Base-by-base conservation (phyloP, 202 grass and related monocot species). In the Schoenoplectus triqueter region DNA sequence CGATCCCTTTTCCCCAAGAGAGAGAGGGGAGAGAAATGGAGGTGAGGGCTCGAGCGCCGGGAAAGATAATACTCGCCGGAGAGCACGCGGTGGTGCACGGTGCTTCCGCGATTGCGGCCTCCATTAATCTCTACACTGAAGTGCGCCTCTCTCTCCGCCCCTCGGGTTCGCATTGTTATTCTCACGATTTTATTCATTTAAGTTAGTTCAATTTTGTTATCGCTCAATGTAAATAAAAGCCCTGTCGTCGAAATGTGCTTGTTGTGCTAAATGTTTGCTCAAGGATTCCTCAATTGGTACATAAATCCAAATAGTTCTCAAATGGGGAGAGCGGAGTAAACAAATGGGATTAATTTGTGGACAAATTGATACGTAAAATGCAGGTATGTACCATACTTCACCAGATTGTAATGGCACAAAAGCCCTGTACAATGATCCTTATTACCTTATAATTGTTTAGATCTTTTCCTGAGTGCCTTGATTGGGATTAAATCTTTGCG, bases 11-110 rank as follows among this genome's bases (percentile, higher is more conserved):
- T 80, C 11, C 20, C 47, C 18, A 13, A 84, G 2, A 65, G 22
- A 9, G 46, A 11, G 31, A 11, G 51, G 50, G 22, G 77, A 62
- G 68, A 81, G 69, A 84, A 75, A 89, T 87, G 91, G 91, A 95
- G 69, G 90, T 92, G 46, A 88, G 88, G 60, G 81, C 90, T 21
- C 91, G 92, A 40, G 91, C 91, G 52, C 90, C 91, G 3, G 95
- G 95, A 0, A 97, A 95, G 87, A 90, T 98, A 68, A 95, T 98
- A 45, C 82, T 98, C 48, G 86, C 91, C 54, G 95, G 95, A 49
- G 95, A 98, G 88, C 95, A 98, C 87, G 93, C 95, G 78, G 92
- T 98, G 70, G 93, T 98, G 41, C 92, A 98, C 20, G 95, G 95
- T 48, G 87, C 89, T 4, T 15, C 89, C 2, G 91, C 95, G 73